A percentile compares a stretch with the other conserved stretches of the same genome.
Conservation (phyloP, 805 yeast species). For the Lipomyces chichibuensis region DNA sequence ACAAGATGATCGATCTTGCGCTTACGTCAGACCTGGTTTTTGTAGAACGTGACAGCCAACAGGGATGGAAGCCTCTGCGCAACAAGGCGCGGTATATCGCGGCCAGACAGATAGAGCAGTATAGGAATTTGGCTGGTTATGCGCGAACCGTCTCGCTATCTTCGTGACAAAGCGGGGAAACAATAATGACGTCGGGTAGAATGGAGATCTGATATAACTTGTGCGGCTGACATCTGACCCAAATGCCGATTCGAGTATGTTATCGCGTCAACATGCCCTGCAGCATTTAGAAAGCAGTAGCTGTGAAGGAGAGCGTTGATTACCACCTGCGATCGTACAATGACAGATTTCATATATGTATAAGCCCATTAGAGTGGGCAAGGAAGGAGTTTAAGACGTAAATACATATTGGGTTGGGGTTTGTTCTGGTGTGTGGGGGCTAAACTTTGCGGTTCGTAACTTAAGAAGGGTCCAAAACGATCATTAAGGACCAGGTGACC, state of each 20-base stretch:
- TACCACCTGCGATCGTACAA: no score
- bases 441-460: no score
- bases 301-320: neutral
- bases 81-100: constrained; percentile 6
- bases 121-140: neutral
- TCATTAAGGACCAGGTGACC: no score
- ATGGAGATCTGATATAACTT: neutral
- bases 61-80: constrained; percentile 8
- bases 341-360: no score
- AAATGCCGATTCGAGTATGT: no score
- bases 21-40: neutral
- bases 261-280: no score
- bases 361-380: no score
- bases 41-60: neutral
- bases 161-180: neutral
- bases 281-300: no score
- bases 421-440: no score
- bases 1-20: neutral
- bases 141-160: constrained; percentile 1
- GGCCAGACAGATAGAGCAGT: constrained; percentile 6
- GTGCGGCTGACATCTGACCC: neutral
- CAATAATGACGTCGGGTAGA: neutral
- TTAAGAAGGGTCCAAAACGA: no score
- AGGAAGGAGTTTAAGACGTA: no score
- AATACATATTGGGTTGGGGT: no score